A percentile compares a stretch with the other conserved stretches of the same genome.
Conservation (phyloP, 345 rosid genomes). For the Noccaea bulbosa region DNA sequence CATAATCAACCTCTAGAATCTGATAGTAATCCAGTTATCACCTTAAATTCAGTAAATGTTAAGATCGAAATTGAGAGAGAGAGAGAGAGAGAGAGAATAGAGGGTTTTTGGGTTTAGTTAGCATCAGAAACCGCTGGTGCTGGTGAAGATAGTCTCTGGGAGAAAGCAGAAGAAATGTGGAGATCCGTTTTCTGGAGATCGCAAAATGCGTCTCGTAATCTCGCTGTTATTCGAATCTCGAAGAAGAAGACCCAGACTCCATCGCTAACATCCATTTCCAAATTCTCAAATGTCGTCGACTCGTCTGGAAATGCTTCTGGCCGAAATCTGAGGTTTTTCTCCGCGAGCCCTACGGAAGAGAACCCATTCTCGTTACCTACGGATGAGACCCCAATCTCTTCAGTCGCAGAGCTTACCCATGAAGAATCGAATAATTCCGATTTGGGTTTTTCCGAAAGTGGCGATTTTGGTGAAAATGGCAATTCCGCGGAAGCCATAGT, state of each 20-base stretch:
- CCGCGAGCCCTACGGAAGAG: conserved; percentile 41
- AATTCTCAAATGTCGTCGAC: conserved; percentile 25
- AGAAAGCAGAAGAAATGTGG: conserved; percentile 54
- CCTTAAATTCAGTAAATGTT: too few relatives aligned
- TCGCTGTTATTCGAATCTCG: conserved; percentile 29
- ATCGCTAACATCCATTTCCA: conserved; percentile 27
- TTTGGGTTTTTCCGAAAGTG: conserved; percentile 33
- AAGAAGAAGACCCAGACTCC: conserved; percentile 41
- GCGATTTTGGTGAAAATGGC: conserved; percentile 34
- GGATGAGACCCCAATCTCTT: conserved; percentile 28
- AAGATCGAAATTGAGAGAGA: background rate
- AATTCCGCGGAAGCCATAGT: conserved; percentile 11
- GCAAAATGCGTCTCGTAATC: conserved; percentile 42
- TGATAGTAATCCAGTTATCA: conserved; percentile 93
- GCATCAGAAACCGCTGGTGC: conserved; percentile 16
- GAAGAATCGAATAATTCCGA: conserved; percentile 27
- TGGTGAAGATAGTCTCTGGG: background rate
- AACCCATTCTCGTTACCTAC: conserved; percentile 29
- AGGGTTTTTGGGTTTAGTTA: conserved; percentile 42
- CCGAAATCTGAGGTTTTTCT: conserved; percentile 46
- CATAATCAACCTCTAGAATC: conserved; percentile 77
- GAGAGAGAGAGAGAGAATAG: too few relatives aligned
- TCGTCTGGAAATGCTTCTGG: conserved; percentile 36
- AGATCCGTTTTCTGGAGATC: conserved; percentile 54
- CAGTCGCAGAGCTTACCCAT: conserved; percentile 15